Base-by-base conservation (phyloP, 768 basidiomycete species). In the Clathrus columnatus region DNA sequence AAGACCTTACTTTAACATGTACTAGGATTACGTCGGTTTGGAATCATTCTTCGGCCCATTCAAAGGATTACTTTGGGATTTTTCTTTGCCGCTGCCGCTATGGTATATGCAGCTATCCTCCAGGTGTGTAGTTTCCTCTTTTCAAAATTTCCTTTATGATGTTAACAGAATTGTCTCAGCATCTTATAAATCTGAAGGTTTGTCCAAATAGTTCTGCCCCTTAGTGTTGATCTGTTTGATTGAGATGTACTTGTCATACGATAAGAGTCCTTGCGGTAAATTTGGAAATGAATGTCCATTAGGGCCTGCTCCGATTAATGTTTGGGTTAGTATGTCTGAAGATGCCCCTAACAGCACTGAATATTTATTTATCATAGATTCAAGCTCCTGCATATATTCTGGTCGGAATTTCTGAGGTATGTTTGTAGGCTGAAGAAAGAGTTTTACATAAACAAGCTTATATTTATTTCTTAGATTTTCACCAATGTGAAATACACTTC, bases 71-170 rank as follows among this genome's bases (percentile, higher is more conserved):
- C 78, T 0, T 70, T 71, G 32, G 84, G 84, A 0, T 85, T 85
- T 65, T 67, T 69, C 43, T 75, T 76, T 2, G 83, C 76, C 14
- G 62, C 77, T 5, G 73, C 71, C 18, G 74, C 82, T 10, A 85
- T 85, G 83, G 61, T 80, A 7, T 85, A 82, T 81, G 83, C 84
- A n/a, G 83, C 73, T 59, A 83, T 84, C 51, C 43, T 54, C 4
- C 53, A 54, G 53, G 53, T 30, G 27, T 7, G 16, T n/a, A n/a
- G 5, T 14, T 1, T 42, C 30, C 10, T 11, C 10, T 4, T 36
- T 14, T 14, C 11, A n/a, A 36, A 5, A 14, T 2, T 14, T 36
- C 36, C 14, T 36, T 2, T 16, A 14, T 30, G 18, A 24, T 3
- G n/a, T n/a, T n/a, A n/a, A n/a, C n/a, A n/a, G n/a, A n/a, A n/a